Percentiles rank a stretch among this genome's conserved stretches.
phyloP scores from a whole-genome alignment of 345 rosid genomes.

The Excoecaria cochinchinensis region DNA sequence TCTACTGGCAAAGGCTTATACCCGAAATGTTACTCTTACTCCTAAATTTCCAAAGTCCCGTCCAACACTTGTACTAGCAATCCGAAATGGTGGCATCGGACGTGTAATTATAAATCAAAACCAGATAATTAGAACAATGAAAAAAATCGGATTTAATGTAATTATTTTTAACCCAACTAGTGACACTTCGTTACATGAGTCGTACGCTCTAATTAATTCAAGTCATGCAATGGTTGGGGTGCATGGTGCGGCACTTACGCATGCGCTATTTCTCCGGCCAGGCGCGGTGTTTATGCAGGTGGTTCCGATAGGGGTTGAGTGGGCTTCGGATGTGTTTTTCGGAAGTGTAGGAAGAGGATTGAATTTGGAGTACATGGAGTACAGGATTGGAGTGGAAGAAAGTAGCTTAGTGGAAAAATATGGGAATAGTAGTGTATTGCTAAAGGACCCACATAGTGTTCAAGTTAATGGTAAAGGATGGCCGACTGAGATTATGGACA shows the following conservation, averaged over 20 bases:
- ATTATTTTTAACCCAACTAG: slow-evolving; percentile 21
- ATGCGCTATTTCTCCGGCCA: slow-evolving; percentile 26
- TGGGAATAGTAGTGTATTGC: slow-evolving; percentile 7
- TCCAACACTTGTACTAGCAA: slow-evolving; percentile 23
- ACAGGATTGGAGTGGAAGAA: slow-evolving; percentile 27
- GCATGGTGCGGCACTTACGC: slow-evolving; percentile 46
- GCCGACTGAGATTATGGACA: slow-evolving; percentile 41
- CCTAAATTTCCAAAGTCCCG: background rate
- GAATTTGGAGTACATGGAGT: slow-evolving; percentile 36
- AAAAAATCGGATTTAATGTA: slow-evolving; percentile 30
- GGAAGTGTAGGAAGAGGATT: slow-evolving; percentile 29
- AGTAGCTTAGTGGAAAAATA: slow-evolving; percentile 36
- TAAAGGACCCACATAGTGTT: slow-evolving; percentile 26
- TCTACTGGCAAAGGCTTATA: slow-evolving; percentile 22
- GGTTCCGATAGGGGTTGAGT: slow-evolving; percentile 33
- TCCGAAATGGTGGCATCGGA: slow-evolving; percentile 4
- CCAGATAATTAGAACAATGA: slow-evolving; percentile 1
- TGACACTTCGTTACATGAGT: slow-evolving; percentile 13
- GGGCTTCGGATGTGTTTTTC: slow-evolving; percentile 27
- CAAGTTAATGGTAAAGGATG: slow-evolving; percentile 32
- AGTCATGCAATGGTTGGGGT: slow-evolving; percentile 43
- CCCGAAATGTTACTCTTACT: background rate
- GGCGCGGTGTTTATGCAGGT: slow-evolving; percentile 33
- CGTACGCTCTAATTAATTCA: slow-evolving; percentile 22
- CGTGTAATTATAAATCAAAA: slow-evolving; percentile 26